Evolutionary conservation across 2,329 filamentous ascomycete genomes (phyloP), one percentile per base, ranked within the genome.

Genomic region (Immersiporthe knoxdaviesiana): DNA sequence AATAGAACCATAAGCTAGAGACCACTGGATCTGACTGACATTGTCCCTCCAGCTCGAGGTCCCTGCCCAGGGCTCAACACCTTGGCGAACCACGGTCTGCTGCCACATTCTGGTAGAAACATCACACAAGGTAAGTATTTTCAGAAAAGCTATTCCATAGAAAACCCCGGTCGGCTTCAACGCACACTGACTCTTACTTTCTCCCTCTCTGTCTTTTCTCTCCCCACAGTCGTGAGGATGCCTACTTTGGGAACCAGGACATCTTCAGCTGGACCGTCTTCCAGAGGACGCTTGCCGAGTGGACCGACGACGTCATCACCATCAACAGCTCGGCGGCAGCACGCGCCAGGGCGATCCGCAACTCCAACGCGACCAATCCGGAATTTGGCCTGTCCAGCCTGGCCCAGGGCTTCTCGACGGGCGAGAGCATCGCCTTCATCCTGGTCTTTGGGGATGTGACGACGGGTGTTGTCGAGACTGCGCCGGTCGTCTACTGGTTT

Each of bases 251-350:
- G 39, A 82, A 83, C 74, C 84, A 83, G 69, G 80, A 83, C 70
- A 68, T 82, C 68, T 87, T 87, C 78, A 85, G 87, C 75, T 76
- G 81, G 66, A 81, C 79, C 0, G 75, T 86, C 67, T 87, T 86
- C 75, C 16, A 65, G 24, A 63, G 60, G 24, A 52, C 44, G 1
- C 32, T 67, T 3, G 27, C 41, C 27, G 37, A 66, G 39, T 67
- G 64, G 64, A 61, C 39, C 30, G 64, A 67, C 7, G 64, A 39
- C 50, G 52, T 50, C 16, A 66, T 69, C 50, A 41, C 47, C 21
- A 63, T 67, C 47, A 58, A 37, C 41, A 61, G 60, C 58, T 61
- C 68, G 21, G 64, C 68, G 5, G 63, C 41, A 2, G 64, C 58
- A n/a, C 68, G 64, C 60, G 64, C 52, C 39, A n/a, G 44, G 37